Base-by-base conservation (phyloP, 2,329 filamentous ascomycete genomes). In the Tolypocladium amazonense region DNA sequence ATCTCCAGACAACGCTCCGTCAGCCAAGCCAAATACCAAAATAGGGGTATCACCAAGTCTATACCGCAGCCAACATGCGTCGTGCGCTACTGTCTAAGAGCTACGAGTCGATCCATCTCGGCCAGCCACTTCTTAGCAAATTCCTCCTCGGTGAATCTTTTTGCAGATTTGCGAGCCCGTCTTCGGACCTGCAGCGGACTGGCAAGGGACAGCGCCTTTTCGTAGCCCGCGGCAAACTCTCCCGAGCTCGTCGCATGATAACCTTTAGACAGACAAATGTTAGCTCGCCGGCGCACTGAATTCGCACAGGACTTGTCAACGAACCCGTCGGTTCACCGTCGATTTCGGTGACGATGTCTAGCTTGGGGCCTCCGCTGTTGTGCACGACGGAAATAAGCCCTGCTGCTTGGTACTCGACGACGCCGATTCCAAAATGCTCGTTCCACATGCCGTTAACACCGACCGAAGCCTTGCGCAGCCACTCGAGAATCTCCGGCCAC, bases 361-460 rank as follows among this genome's bases (percentile, higher is more conserved):
- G 75, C 74, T 94, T 96, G 2, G 94, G 94, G 0, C 94, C 94
- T 11, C 93, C 94, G 57, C 89, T 94, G 73, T 97, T 81, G 68
- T 99, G 94, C 11, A 97, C 94, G 0, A 99, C 92, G 6, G 88
- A 87, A 60, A 99, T 92, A 60, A 99, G 78, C 1, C 94, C 94
- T 0, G 94, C 94, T 4, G 94, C 94, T 71, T 97, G 92, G 71
- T 97, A 99, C 77, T 99, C 94, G 47, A 99, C 94, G 20, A 97
- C 92, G 1, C 94, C 94, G 61, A 99, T 99, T 27, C 94, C 94
- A 71, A 99, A 99, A 73, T 99, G 94, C 76, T 99, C 94, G 72
- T 97, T 97, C 93, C 94, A 99, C 94, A 99, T 99, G 69, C 89
- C 91, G 67, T 99, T 99, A 37, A 96, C 92, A 56, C 94, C 94